Evolutionary conservation across 2,329 filamentous ascomycete species (phyloP), one percentile per base, ranked within the genome.

Genomic region (Coniochaeta sp.): DNA sequence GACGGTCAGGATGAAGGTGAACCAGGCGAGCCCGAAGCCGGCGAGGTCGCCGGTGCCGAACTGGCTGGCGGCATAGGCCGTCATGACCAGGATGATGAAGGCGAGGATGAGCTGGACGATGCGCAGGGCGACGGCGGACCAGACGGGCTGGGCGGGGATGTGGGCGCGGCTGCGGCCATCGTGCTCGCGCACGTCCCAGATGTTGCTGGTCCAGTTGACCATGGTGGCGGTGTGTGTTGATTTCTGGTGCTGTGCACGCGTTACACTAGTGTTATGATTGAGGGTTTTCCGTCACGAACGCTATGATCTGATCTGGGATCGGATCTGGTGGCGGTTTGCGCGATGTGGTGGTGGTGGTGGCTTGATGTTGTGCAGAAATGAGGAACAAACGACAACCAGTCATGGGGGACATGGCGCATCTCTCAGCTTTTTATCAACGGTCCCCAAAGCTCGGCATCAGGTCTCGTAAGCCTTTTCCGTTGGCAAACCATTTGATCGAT

Each of bases 1-100:
- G 24, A 65, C 11, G 7, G 65, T 67, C 26, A 60, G 55, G 58
- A 62, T 62, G n/a, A 67, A 65, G 28, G 64, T 58, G 60, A 67
- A 67, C 56, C 56, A 58, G 4, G 56, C 56, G 24, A 58, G 19
- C 33, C 56, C 56, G 26, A 58, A 58, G 38, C 56, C 56, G 36
- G 56, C 56, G 38, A 58, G 38, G 26, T 17, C 40, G 38, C 56
- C 38, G 14, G 60, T 61, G 28, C 60, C 60, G 28, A 63, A 28
- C 38, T 60, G 56, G 14, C 61, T 61, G n/a, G 62, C 64, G 3
- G 64, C 36, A 36, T 58, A 63, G 38, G 62, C 58, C 4, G 64
- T 65, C 40, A 65, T 28, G 47, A 63, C 40, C 14, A 64, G 52
- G 40, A 64, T 54, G 12, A 64, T 22, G 3, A 65, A 36, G 6